Evolutionary conservation across 805 yeast species (phyloP), one percentile per base, ranked within the genome.

Genomic region (Teunomyces barrocoloradensis): DNA sequence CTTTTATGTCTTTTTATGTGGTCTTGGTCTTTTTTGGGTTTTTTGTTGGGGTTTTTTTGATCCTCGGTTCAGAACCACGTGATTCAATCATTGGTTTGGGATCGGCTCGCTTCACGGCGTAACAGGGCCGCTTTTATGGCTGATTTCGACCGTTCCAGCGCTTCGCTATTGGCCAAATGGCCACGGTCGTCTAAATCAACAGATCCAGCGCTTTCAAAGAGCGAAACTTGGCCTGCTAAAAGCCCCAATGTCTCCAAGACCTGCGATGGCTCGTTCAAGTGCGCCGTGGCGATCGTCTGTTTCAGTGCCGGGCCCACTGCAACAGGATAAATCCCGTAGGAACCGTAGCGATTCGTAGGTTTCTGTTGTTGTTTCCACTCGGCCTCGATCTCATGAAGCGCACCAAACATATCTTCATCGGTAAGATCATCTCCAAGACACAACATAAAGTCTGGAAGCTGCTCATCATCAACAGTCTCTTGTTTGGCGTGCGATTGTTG

Each of bases 341-440:
- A 62, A 27, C 78, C 80, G 56, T 71, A 73, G n/a, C 63, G 56
- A 55, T 82, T 79, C 46, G 64, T 66, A 2, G 73, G 69, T 34
- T 71, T 63, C 5, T 70, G 67, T 15, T 73, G 60, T 11, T 60
- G 52, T 50, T 66, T 69, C 85, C 86, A 81, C 21, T 65, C 60
- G 2, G 62, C 58, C 57, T 85, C 89, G 54, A 88, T 80, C 2
- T 71, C 73, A 48, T 83, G 80, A 57, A 94, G 73, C 23, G 92
- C 85, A 49, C 74, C 77, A 66, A 94, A 94, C 99, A 94, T 94
- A 61, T 94, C 99, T 66, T 94, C 99, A 66, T 94, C 99, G 0
- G 99, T 94, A 36, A 85, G 77, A 65, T 94, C 99, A 66, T 94
- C 99, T 44, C 99, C 99, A 38, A 89, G 68, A 69, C 98, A 94